Evolutionary conservation across 2,329 filamentous ascomycete species (phyloP).

Genomic region (Xylaria sp.): DNA sequence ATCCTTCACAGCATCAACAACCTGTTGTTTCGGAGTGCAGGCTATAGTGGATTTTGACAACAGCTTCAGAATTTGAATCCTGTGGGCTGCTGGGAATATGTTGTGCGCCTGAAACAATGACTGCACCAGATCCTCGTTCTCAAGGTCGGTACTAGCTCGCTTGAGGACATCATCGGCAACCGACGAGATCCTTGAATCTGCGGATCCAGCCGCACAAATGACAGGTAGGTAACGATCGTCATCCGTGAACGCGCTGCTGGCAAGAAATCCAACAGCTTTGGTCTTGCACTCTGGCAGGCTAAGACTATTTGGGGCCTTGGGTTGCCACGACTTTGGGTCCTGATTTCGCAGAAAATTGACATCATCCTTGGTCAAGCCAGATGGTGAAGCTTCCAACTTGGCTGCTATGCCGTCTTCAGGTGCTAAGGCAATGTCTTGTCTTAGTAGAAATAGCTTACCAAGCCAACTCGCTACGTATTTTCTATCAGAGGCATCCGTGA

Average conservation of each 20-base stretch:
- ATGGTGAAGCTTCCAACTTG: conserved; percentile 32
- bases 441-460: conserved; percentile 68
- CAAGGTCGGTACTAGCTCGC: conserved; percentile 67
- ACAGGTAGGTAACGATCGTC: conserved; percentile 78
- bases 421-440: conserved; percentile 38
- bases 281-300: conserved; percentile 66
- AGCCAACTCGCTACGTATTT: conserved; percentile 69
- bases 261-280: conserved; percentile 64
- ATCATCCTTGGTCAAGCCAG: conserved; percentile 61
- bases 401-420: conserved; percentile 22
- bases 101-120: conserved; percentile 70
- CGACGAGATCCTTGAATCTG: conserved; percentile 74
- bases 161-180: conserved; percentile 88
- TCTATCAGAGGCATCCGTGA: conserved; percentile 64
- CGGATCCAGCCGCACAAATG: conserved; percentile 74
- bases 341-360: conserved; percentile 63
- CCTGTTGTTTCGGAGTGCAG: conserved; percentile 61
- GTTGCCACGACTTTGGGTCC: conserved; percentile 65
- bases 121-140: conserved; percentile 58
- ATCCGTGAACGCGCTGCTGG: conserved; percentile 81
- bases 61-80: conserved; percentile 69
- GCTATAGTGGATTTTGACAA: conserved; percentile 72
- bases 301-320: conserved; percentile 52
- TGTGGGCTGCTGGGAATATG: conserved; percentile 64
- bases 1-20: conserved; percentile 65